Base-by-base conservation (phyloP, 2,329 filamentous ascomycete genomes). In the Allantophomopsis cytisporea region DNA sequence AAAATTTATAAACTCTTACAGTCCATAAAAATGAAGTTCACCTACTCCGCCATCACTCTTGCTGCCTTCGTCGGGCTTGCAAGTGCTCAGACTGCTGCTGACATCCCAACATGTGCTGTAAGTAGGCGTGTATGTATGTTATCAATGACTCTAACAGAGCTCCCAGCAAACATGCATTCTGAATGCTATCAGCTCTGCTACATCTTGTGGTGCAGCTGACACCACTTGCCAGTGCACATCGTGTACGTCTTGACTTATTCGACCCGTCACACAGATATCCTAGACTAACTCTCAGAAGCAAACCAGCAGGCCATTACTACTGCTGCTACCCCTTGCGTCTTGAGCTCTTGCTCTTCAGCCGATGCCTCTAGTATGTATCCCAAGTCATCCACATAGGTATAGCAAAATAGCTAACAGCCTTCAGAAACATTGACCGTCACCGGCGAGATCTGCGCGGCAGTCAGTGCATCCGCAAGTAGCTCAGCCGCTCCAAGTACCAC, bases 311-410 rank as follows among this genome's bases (percentile, higher is more conserved):
- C 45, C 10, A 50, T 52, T 34, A 45, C 47, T 20, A 12, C 17
- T 12, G 43, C 41, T 8, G 42, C 50, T n/a, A 47, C 45, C 10
- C 15, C 37, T 14, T 53, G 51, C 37, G 47, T 53, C 13, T 11
- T 49, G 6, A 20, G 23, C 8, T 31, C 44, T 28, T 53, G 50
- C 38, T 41, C 43, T 33, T 33, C 37, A 16, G 28, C 30, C 20
- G 35, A 39, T n/a, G 48, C 48, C 33, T 7, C 45, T 11, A 39
- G 47, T 48, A 43, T 18, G 42, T 42, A 17, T 17, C n/a, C n/a
- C 16, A 17, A 15, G 15, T 35, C 14, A 20, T 7, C 2, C 34
- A 13, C 5, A 36, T 15, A 20, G 6, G 16, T 3, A 3, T 10
- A 8, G 10, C 8, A 28, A 3, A 12, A 10, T 28, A 28, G 23